Base-by-base conservation (phyloP, 2,329 filamentous ascomycete species). In the Diatrype stigma region DNA sequence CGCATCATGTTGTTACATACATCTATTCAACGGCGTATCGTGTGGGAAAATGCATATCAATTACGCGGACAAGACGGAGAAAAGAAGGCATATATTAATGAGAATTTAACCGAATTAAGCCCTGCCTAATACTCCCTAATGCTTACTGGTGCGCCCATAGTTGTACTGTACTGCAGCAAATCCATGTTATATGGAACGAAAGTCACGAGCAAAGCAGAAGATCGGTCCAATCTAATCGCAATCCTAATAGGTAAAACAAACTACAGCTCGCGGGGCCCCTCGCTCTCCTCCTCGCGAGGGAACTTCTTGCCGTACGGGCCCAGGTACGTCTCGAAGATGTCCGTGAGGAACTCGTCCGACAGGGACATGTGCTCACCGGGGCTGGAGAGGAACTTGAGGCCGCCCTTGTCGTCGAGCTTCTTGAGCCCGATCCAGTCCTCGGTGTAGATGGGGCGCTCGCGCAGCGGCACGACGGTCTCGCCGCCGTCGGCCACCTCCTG, bases 341-440 rank as follows among this genome's bases (percentile, higher is more conserved):
- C 75, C 53, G 73, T 79, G 63, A 97, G 67, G 28, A 86, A 68
- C 59, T 87, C 74, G 11, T 89, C 82, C 0, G 75, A 72, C 55
- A 97, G 73, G 55, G 85, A 73, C 91, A 99, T 97, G 73, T 99
- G 94, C 22, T 82, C 81, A 0, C 93, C 94, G 4, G 84, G 77
- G 0, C 84, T 79, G 2, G 77, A 84, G 67, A 84, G 77, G 70
- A 96, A 96, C 51, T 85, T 79, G 60, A 99, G 72, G 1, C 82
- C 89, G 2, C 87, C 89, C 73, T 87, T 87, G 67, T 86, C 73
- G 71, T 96, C 92, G 63, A 99, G 73, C 61, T 74, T 72, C 67
- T 81, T 88, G 67, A 99, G 73, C 1, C 94, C 94, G 26, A 99
- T 73, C 94, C 94, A 99, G 73, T 99, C 93, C 71, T 97, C 87